Evolutionary conservation across 192 early-diverging fungal species (phyloP).

Genomic region (Pilobolus umbonatus): DNA sequence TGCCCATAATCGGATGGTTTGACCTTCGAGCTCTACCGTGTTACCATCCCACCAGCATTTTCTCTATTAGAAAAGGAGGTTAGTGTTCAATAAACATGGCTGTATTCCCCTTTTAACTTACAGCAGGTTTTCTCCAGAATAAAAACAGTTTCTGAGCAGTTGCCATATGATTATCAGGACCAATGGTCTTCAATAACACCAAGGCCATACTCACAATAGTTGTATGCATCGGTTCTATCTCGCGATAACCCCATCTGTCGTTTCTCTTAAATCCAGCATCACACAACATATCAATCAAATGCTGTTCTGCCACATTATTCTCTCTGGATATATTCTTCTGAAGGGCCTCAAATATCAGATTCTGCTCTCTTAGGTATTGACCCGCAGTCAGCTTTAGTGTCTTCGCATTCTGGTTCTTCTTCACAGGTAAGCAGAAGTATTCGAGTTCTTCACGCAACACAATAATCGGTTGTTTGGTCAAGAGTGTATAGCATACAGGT

Average conservation of each 20-base stretch:
- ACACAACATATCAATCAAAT: slow-evolving; percentile 82
- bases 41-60: slow-evolving; percentile 86
- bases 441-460: slow-evolving; percentile 78
- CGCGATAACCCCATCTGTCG: slow-evolving; percentile 72
- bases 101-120: slow-evolving; percentile 23
- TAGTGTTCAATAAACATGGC: not conserved
- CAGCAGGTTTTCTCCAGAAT: slow-evolving; percentile 79
- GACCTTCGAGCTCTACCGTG: slow-evolving; percentile 51
- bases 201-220: slow-evolving; percentile 65
- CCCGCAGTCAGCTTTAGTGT: slow-evolving; percentile 60
- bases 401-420: slow-evolving; percentile 32
- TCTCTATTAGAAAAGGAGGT: slow-evolving; percentile 36
- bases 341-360: slow-evolving; percentile 71
- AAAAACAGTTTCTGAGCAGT: slow-evolving; percentile 78
- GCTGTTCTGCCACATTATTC: slow-evolving; percentile 62
- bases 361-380: slow-evolving; percentile 54
- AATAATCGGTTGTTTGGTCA: slow-evolving; percentile 63
- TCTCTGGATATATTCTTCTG: slow-evolving; percentile 68
- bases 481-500: slow-evolving; percentile 42
- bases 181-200: slow-evolving; percentile 64
- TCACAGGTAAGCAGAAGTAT: slow-evolving; percentile 46
- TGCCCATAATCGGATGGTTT: slow-evolving; percentile 66
- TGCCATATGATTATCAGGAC: slow-evolving; percentile 61
- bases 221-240: slow-evolving; percentile 60
- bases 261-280: slow-evolving; percentile 67